Percentiles rank a stretch among this genome's conserved stretches.
These are phyloP conservation scores for Prunus dulcis DNA, from an alignment of 306 rosid genomes.

Conservation along the genomic window DNA sequence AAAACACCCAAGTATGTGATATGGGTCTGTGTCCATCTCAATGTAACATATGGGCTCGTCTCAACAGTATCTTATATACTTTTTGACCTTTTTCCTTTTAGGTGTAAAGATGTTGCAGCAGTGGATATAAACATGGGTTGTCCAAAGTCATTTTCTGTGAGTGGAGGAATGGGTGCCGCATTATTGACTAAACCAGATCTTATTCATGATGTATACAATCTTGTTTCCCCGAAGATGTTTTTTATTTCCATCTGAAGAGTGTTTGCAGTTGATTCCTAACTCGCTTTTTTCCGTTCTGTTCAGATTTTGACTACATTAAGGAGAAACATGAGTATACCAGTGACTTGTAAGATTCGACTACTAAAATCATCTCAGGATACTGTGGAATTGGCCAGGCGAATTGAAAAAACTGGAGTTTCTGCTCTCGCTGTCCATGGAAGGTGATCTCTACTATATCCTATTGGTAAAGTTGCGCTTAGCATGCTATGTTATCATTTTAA, in stretches of 20 bases:
- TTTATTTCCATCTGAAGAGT: background rate
- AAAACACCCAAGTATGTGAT: background rate
- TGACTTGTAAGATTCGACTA: slow-evolving; percentile 89
- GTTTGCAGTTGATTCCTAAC: slow-evolving; percentile 13
- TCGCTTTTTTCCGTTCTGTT: slow-evolving; percentile 14
- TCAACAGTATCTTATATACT: background rate
- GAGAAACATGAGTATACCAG: slow-evolving; percentile 77
- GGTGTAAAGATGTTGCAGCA: slow-evolving; percentile 85
- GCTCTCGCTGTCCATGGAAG: slow-evolving; percentile 95
- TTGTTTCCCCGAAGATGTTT: slow-evolving; percentile 14
- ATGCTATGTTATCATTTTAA: background rate
- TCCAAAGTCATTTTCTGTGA: slow-evolving; percentile 81
- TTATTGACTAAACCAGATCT: slow-evolving; percentile 75
- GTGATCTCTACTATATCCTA: slow-evolving; percentile 30
- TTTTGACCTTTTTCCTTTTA: slow-evolving; percentile 21
- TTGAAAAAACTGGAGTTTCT: slow-evolving; percentile 86
- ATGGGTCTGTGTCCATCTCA: background rate
- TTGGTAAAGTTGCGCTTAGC: background rate
- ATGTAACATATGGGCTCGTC: background rate
- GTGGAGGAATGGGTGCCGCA: slow-evolving; percentile 97
- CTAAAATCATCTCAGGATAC: slow-evolving; percentile 67
- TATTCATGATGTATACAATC: slow-evolving; percentile 64
- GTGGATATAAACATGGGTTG: slow-evolving; percentile 95
- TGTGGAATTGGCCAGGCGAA: slow-evolving; percentile 76
- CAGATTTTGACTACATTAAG: slow-evolving; percentile 84